These are phyloP conservation scores for Trichoderma aggressivum DNA, from an alignment of 2,329 filamentous ascomycete genomes.

Conservation along the genomic window DNA sequence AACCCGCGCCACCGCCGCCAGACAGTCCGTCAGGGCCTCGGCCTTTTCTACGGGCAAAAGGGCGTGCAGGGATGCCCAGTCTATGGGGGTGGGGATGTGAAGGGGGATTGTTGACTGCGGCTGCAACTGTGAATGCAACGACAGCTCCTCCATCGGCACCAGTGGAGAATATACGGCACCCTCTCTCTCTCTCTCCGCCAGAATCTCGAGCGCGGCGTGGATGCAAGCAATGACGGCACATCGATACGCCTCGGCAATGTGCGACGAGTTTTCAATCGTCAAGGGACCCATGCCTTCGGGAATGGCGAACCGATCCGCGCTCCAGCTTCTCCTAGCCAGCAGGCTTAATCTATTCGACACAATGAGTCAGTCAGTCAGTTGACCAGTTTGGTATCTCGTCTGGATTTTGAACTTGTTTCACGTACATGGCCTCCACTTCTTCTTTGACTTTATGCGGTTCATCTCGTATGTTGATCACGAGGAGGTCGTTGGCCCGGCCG, in stretches of 20 bases:
- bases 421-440: neutral
- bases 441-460: neutral
- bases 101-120: neutral
- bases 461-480: neutral
- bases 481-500: neutral
- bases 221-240: conserved; percentile 9
- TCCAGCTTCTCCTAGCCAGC: conserved; percentile 6
- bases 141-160: neutral
- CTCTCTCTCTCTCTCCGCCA: neutral
- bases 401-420: neutral
- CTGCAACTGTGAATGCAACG: neutral
- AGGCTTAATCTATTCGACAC: neutral
- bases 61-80: conserved; percentile 7
- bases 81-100: neutral
- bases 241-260: conserved; percentile 6
- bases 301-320: conserved; percentile 8
- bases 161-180: neutral
- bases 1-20: conserved; percentile 5
- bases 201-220: conserved; percentile 1
- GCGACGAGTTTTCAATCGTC: conserved; percentile 6
- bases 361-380: neutral
- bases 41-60: conserved; percentile 1
- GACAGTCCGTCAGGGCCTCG: neutral
- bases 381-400: neutral
- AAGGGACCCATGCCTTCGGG: conserved; percentile 2